Conservation (phyloP, 139 green algal species). For the Chlorella sp. region DNA sequence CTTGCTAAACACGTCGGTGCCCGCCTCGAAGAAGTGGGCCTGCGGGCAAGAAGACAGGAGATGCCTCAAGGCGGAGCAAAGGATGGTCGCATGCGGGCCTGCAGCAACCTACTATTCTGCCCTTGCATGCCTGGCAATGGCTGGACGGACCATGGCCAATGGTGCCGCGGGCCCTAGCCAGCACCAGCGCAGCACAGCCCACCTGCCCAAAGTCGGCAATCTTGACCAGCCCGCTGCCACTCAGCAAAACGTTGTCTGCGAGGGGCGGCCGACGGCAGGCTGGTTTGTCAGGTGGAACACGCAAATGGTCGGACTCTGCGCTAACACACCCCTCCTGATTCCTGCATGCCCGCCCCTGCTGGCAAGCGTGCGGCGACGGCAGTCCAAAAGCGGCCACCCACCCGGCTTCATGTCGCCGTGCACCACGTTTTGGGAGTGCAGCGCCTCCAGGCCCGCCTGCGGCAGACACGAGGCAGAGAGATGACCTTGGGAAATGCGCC, state of each 20-base stretch:
- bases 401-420: slow-evolving; percentile 74
- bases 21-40: slow-evolving; percentile 42
- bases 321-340: no score
- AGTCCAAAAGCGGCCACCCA: neutral
- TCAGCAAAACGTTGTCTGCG: slow-evolving; percentile 87
- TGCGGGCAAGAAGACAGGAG: neutral
- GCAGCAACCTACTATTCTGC: no score
- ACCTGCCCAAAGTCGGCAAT: slow-evolving; percentile 88
- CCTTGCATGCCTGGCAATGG: no score
- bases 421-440: slow-evolving; percentile 74
- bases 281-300: no score
- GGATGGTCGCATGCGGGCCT: no score
- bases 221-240: slow-evolving; percentile 68
- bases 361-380: no score
- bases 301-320: no score
- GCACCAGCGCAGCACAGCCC: neutral
- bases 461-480: no score
- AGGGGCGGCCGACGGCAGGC: no score
- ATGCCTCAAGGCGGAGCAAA: no score
- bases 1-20: slow-evolving; percentile 14
- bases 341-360: slow-evolving; percentile 59
- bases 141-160: no score
- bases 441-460: slow-evolving; percentile 60
- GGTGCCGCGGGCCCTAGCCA: neutral
- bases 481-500: no score